Evolutionary conservation across 1,284 basidiomycete species (phyloP).

Genomic region (Trichosporon asahii): DNA sequence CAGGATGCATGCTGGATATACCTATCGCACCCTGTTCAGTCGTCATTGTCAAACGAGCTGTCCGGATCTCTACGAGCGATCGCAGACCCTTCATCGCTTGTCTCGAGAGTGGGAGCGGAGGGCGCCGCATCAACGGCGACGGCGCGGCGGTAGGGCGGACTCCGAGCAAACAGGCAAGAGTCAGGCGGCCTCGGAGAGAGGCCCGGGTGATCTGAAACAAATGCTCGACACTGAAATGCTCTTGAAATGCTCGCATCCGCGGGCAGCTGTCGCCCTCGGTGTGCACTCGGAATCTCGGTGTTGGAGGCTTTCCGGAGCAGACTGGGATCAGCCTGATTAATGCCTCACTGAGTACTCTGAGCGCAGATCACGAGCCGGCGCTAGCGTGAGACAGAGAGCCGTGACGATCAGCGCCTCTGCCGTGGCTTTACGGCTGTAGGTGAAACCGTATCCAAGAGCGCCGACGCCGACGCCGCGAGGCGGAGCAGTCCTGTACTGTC

Average conservation of each 20-base stretch:
- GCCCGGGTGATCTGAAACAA: background rate
- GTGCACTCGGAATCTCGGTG: background rate
- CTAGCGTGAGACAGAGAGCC: background rate
- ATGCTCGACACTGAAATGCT: background rate
- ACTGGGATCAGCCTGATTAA: too few species aligned
- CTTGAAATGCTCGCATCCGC: background rate
- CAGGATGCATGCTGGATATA: too few species aligned
- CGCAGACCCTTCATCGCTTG: background rate
- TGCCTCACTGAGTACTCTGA: background rate
- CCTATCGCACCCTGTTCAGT: background rate
- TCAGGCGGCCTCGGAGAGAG: background rate
- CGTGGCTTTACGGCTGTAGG: too few species aligned
- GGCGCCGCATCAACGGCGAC: background rate
- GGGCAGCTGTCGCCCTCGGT: background rate
- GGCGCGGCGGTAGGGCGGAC: background rate
- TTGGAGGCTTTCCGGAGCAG: background rate
- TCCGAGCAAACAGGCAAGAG: background rate
- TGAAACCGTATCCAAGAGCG: background rate
- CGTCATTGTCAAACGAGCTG: background rate
- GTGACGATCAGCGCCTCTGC: background rate
- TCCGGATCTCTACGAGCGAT: background rate
- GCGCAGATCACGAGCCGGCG: too few species aligned
- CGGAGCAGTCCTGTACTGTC: too few species aligned
- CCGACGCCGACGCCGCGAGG: background rate
- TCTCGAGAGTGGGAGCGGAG: background rate